phyloP scores from a whole-genome alignment of 257 asterid genomes.

The Primulina tabacum region DNA sequence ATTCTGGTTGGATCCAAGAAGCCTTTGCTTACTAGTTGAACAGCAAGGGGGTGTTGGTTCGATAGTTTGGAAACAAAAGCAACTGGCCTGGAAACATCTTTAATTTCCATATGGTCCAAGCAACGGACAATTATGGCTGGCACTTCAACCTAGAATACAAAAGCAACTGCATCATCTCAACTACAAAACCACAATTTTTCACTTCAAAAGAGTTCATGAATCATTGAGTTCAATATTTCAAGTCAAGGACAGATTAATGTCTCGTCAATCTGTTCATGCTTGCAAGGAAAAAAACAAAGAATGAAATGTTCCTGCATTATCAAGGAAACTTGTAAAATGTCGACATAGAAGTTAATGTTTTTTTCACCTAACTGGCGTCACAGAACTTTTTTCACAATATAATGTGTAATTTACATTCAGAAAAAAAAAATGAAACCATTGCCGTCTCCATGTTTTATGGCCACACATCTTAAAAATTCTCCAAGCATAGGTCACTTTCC shows the following conservation, averaged over 20 bases:
- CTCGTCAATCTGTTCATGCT: constrained; percentile 3
- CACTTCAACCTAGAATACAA: constrained; percentile 58
- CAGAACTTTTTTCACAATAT: neutral
- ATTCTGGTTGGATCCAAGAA: constrained; percentile 72
- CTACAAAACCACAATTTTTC: constrained; percentile 14
- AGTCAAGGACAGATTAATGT: neutral
- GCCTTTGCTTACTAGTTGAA: constrained; percentile 82
- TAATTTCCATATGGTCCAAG: constrained; percentile 74
- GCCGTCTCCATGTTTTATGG: constrained; percentile 9
- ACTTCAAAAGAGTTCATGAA: constrained; percentile 15
- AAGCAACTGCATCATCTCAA: constrained; percentile 19
- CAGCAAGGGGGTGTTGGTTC: constrained; percentile 73
- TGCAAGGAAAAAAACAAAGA: constrained; percentile 14
- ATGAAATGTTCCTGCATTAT: constrained; percentile 6
- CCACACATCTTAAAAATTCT: constrained; percentile 17
- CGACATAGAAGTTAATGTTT: neutral
- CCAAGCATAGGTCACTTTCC: constrained; percentile 4
- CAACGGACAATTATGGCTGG: constrained; percentile 67
- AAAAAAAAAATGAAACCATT: constrained; percentile 16
- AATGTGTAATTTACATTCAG: constrained; percentile 15
- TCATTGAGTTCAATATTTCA: neutral
- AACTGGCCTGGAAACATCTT: constrained; percentile 72
- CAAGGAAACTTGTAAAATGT: neutral
- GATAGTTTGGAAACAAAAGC: constrained; percentile 89
- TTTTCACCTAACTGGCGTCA: neutral